Evolutionary conservation across 768 basidiomycete species (phyloP).

Genomic region (Postia placenta): DNA sequence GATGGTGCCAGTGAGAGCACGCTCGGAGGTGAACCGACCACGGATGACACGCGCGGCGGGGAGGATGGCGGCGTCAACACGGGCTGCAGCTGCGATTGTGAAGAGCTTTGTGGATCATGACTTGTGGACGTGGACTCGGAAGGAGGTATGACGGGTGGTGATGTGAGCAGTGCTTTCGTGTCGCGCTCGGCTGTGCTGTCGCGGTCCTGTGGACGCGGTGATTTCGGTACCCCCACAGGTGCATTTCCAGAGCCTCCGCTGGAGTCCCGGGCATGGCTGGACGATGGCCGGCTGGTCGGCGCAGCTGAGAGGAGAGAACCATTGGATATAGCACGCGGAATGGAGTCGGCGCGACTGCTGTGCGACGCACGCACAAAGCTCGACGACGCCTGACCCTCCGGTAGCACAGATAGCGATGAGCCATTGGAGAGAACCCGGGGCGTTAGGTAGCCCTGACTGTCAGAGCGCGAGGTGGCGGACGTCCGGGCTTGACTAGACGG

Average conservation of each 20-base stretch:
- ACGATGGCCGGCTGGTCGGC: not conserved
- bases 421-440: not conserved
- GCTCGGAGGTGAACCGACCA: slow-evolving; percentile 36
- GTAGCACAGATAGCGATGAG: not conserved
- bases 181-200: not conserved
- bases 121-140: slow-evolving; percentile 9
- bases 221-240: slow-evolving; percentile 2
- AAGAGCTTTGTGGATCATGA: slow-evolving; percentile 7
- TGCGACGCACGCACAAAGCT: no score
- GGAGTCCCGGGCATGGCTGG: not conserved
- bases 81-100: slow-evolving; percentile 13
- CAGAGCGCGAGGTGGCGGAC: not conserved
- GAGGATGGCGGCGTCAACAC: slow-evolving; percentile 18
- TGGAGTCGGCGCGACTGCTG: not conserved
- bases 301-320: not conserved
- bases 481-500: slow-evolving; percentile 15
- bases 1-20: slow-evolving; percentile 62
- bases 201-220: not conserved
- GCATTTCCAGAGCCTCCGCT: not conserved
- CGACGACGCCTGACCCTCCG: no score
- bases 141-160: slow-evolving; percentile 1
- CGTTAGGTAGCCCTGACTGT: not conserved
- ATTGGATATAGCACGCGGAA: not conserved
- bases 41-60: slow-evolving; percentile 30
- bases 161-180: not conserved